Conservation (phyloP, 495 filamentous ascomycete genomes). For the Xylaria grammica region DNA sequence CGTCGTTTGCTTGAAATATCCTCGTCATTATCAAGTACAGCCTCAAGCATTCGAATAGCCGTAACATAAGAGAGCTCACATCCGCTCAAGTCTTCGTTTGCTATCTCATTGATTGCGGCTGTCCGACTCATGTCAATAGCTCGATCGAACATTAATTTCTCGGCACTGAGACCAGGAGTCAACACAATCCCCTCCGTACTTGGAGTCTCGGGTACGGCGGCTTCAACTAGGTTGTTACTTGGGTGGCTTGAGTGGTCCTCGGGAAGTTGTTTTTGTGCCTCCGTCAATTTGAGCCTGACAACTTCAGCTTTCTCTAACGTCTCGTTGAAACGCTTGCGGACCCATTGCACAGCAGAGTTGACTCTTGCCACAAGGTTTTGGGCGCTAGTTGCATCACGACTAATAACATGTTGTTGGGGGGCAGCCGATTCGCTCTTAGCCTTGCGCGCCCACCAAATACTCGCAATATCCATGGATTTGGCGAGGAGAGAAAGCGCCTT, state of each 20-base stretch:
- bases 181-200: slow-evolving; percentile 61
- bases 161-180: slow-evolving; percentile 81
- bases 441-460: slow-evolving; percentile 86
- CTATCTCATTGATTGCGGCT: slow-evolving; percentile 93
- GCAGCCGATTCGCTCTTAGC: slow-evolving; percentile 67
- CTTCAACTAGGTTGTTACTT: slow-evolving; percentile 64
- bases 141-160: slow-evolving; percentile 97
- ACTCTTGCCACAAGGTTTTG: slow-evolving; percentile 72
- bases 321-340: slow-evolving; percentile 91
- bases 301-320: slow-evolving; percentile 94
- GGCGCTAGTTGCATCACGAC: slow-evolving; percentile 50
- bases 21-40: slow-evolving; percentile 86
- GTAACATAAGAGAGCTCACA: slow-evolving; percentile 95
- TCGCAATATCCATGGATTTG: slow-evolving; percentile 96
- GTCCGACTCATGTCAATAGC: slow-evolving; percentile 94
- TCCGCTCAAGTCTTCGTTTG: slow-evolving; percentile 83
- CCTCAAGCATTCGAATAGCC: slow-evolving; percentile 91
- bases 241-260: slow-evolving; percentile 86
- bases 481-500: slow-evolving; percentile 88
- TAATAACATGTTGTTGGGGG: slow-evolving; percentile 49
- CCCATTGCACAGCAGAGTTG: slow-evolving; percentile 94
- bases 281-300: slow-evolving; percentile 82
- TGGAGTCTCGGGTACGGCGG: slow-evolving; percentile 58
- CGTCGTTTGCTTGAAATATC: slow-evolving; percentile 54
- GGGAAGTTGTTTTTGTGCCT: slow-evolving; percentile 84